Conservation (phyloP, 2,329 filamentous ascomycete genomes). For the Diplodia intermedia region DNA sequence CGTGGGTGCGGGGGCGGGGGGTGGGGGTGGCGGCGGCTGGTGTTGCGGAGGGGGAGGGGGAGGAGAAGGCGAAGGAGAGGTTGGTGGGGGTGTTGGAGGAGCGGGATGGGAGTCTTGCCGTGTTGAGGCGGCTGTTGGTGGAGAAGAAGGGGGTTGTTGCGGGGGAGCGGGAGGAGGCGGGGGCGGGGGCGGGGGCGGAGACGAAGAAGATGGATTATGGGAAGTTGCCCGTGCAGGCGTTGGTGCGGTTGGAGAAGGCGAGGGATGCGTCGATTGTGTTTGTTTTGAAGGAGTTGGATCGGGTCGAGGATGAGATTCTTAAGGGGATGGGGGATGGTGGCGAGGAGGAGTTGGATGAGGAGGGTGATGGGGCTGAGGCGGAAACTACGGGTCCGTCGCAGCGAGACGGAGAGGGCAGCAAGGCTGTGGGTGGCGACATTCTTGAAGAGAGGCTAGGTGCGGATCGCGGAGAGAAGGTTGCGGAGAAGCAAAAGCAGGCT, state of each 20-base stretch:
- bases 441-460: neutral
- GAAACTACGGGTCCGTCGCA: neutral
- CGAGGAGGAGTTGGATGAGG: neutral
- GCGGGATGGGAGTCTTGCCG: slow-evolving; percentile 57
- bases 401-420: neutral
- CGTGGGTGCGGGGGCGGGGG: slow-evolving; percentile 43
- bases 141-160: slow-evolving; percentile 46
- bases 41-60: slow-evolving; percentile 40
- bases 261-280: slow-evolving; percentile 61
- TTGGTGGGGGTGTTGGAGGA: slow-evolving; percentile 48
- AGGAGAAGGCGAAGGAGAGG: slow-evolving; percentile 39
- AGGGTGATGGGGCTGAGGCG: neutral
- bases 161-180: slow-evolving; percentile 30
- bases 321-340: slow-evolving; percentile 7
- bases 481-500: neutral
- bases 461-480: neutral
- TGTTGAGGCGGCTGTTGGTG: slow-evolving; percentile 54
- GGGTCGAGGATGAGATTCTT: slow-evolving; percentile 49
- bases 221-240: slow-evolving; percentile 49
- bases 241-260: slow-evolving; percentile 56
- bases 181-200: slow-evolving; percentile 37
- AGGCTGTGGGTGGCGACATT: neutral
- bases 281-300: slow-evolving; percentile 60
- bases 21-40: slow-evolving; percentile 39
- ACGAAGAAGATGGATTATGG: slow-evolving; percentile 51